These are phyloP conservation scores for Vitis rotundifolia DNA, from an alignment of 164 flowering plant genomes.

Conservation along the genomic window DNA sequence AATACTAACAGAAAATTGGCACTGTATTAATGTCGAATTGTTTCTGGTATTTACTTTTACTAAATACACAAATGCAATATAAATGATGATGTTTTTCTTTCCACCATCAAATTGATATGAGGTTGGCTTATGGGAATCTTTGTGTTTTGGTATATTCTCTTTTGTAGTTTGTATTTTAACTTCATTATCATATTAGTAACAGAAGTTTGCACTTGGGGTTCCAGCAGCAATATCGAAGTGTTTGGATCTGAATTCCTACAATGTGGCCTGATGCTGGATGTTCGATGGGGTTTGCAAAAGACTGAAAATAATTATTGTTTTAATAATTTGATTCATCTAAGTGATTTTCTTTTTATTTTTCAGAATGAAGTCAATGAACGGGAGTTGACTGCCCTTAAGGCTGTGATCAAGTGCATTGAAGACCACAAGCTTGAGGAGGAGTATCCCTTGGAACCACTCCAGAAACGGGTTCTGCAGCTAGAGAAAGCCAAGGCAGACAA, in stretches of 20 bases:
- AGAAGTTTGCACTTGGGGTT: not conserved
- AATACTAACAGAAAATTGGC: too few species aligned
- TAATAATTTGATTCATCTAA: not conserved
- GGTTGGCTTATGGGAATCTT: too few species aligned
- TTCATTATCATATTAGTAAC: not conserved
- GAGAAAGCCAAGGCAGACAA: conserved; percentile 97
- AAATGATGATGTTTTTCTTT: too few species aligned
- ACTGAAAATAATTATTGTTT: not conserved
- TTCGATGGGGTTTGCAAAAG: too few species aligned
- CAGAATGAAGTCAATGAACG: conserved; percentile 84
- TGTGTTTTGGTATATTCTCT: too few species aligned
- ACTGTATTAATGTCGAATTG: too few species aligned
- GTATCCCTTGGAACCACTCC: conserved; percentile 74
- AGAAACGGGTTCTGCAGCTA: conserved; percentile 64
- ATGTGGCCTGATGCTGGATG: not conserved
- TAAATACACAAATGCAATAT: too few species aligned
- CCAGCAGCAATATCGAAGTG: not conserved
- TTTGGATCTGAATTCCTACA: not conserved
- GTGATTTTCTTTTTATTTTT: not conserved
- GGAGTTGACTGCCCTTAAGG: conserved; percentile 80
- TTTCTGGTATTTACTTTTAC: too few species aligned
- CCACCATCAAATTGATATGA: too few species aligned
- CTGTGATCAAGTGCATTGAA: conserved; percentile 84
- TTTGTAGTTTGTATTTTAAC: too few species aligned
- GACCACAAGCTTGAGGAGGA: conserved; percentile 90